These are phyloP conservation scores for Flaveria linearis DNA, from an alignment of 129 eudicot species.

Conservation along the genomic window DNA sequence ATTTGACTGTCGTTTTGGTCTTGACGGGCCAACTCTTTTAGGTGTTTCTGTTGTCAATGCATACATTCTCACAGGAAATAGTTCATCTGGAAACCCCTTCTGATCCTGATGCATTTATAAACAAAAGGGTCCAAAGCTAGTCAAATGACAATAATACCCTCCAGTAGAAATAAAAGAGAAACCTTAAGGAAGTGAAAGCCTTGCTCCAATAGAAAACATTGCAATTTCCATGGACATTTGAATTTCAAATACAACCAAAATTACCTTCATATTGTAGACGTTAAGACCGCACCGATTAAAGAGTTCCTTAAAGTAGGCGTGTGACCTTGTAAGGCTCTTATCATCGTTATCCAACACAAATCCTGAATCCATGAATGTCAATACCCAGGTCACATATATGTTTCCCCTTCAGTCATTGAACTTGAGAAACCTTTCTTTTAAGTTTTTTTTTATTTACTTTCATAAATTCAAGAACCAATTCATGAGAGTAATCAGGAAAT, in stretches of 20 bases:
- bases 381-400: background rate
- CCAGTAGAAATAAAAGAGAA: background rate
- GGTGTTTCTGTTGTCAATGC: conserved; percentile 70
- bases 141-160: conserved; percentile 3
- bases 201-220: background rate
- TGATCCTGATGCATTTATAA: conserved; percentile 57
- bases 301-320: conserved; percentile 86
- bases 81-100: conserved; percentile 74
- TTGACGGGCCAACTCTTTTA: conserved; percentile 45
- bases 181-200: background rate
- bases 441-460: background rate
- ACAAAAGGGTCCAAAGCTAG: background rate
- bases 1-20: conserved; percentile 52
- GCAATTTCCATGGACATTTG: background rate
- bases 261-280: conserved; percentile 65
- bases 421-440: background rate
- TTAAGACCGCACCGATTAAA: conserved; percentile 70
- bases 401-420: background rate
- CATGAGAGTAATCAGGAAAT: background rate
- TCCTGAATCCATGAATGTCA: conserved; percentile 45
- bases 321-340: conserved; percentile 90
- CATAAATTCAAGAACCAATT: conserved; percentile 1
- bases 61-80: conserved; percentile 90
- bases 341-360: conserved; percentile 93
- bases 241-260: background rate